These are phyloP conservation scores for Acorus gramineus DNA, from an alignment of 106 monocot genomes.

Conservation along the genomic window DNA sequence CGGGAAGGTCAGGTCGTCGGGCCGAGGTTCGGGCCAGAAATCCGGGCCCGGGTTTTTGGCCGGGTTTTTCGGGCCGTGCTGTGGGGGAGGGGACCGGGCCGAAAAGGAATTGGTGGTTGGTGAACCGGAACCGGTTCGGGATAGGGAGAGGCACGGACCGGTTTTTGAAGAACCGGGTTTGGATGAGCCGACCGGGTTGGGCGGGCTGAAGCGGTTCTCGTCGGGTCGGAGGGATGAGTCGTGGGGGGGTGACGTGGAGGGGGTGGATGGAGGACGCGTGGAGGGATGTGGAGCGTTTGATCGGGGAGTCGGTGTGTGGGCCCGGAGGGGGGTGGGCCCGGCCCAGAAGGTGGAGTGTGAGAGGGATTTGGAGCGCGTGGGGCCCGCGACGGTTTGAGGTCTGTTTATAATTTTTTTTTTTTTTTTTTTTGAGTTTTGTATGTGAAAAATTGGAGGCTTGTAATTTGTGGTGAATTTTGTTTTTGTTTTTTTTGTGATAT, in stretches of 20 bases:
- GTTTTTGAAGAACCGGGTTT: too few relatives aligned
- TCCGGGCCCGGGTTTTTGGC: neutral
- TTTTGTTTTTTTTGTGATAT: too few relatives aligned
- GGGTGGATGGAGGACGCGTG: neutral
- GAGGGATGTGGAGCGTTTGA: neutral
- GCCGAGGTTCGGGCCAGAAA: neutral
- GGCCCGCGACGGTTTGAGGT: neutral
- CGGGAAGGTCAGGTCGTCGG: constrained; percentile 6
- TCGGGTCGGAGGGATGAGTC: constrained; percentile 27
- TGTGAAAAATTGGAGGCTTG: too few relatives aligned
- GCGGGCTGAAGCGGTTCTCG: constrained; percentile 26
- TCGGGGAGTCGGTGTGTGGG: neutral
- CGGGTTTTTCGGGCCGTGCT: neutral
- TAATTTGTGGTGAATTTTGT: too few relatives aligned
- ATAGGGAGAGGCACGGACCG: too few relatives aligned
- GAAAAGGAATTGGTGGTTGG: neutral
- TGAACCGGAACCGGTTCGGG: neutral
- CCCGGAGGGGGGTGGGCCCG: neutral
- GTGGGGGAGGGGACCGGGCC: neutral
- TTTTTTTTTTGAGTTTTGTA: too few relatives aligned
- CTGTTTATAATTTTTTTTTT: too few relatives aligned
- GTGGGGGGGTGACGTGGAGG: neutral
- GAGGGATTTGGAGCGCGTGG: neutral
- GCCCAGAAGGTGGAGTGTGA: neutral
- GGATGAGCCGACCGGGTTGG: constrained; percentile 6